phyloP scores from a whole-genome alignment of 305 asterid genomes.

The Solanum aculeatissimum region DNA sequence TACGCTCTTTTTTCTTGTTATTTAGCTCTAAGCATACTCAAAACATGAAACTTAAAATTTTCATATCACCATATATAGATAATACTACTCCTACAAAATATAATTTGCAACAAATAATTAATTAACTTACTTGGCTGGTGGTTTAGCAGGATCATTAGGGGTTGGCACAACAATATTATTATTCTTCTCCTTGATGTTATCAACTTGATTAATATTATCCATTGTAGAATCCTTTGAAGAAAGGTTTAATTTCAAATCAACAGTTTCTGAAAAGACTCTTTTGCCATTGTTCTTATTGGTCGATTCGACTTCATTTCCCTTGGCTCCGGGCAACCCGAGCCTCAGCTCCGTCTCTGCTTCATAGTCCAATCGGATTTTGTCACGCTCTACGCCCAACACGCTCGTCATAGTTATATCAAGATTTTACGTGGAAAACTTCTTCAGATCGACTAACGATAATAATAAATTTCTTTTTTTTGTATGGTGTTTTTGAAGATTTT shows the following conservation, averaged over 20 bases:
- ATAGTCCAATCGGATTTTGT: neutral
- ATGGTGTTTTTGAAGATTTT: neutral
- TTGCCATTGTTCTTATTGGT: neutral
- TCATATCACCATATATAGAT: neutral
- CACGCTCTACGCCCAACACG: neutral
- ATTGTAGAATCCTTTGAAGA: neutral
- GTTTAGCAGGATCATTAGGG: neutral
- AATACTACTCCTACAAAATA: neutral
- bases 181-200: neutral
- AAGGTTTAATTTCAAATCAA: slow-evolving; percentile 4
- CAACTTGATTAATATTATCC: neutral
- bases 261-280: slow-evolving; percentile 1
- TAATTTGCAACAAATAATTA: neutral
- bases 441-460: neutral
- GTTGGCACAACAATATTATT: neutral
- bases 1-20: too few species aligned
- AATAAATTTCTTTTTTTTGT: neutral
- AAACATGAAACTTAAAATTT: neutral
- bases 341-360: slow-evolving; percentile 9
- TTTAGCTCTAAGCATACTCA: neutral
- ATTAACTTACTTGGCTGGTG: slow-evolving; percentile 5
- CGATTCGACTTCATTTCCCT: neutral
- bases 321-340: neutral
- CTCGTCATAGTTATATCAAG: neutral
- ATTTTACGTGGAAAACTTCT: neutral